Evolutionary conservation across 805 yeast genomes (phyloP).

Genomic region (Debaryomyces castellii): DNA sequence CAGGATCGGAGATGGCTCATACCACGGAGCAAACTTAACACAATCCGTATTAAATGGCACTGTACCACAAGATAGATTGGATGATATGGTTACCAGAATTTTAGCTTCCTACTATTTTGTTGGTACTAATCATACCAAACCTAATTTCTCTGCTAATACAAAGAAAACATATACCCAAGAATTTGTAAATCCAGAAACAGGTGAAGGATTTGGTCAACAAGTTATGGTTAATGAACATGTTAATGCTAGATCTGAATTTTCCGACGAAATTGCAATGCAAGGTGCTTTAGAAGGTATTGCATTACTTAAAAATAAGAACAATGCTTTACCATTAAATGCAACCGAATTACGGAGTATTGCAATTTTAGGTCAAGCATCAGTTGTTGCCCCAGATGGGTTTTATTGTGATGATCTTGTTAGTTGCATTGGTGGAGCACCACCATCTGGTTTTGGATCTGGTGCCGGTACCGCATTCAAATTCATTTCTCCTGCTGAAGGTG

Average conservation of each 20-base stretch:
- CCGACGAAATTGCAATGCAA: conserved; percentile 48
- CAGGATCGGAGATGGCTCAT: conserved; percentile 49
- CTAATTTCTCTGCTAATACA: conserved; percentile 62
- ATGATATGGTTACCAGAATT: conserved; percentile 63
- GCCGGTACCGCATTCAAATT: conserved; percentile 55
- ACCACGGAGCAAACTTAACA: conserved; percentile 59
- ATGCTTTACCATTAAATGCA: conserved; percentile 48
- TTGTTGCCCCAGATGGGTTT: conserved; percentile 55
- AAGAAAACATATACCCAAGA: conserved; percentile 53
- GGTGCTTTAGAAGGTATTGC: conserved; percentile 60
- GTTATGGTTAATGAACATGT: conserved; percentile 53
- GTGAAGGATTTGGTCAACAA: conserved; percentile 43
- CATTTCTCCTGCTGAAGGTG: conserved; percentile 59
- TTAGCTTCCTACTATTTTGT: conserved; percentile 55
- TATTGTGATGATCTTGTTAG: conserved; percentile 50
- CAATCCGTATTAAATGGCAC: conserved; percentile 56
- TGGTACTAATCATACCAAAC: conserved; percentile 42
- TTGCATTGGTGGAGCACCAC: conserved; percentile 52
- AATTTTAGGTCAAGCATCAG: conserved; percentile 47
- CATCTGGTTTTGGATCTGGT: conserved; percentile 68
- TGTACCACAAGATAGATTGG: conserved; percentile 49
- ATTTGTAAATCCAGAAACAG: conserved; percentile 34
- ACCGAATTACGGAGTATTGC: conserved; percentile 38
- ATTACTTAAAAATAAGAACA: conserved; percentile 52
- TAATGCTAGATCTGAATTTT: conserved; percentile 50